Evolutionary conservation across 179 eudicot genomes (phyloP), one percentile per base, ranked within the genome.

Genomic region (Vitellaria paradoxa): DNA sequence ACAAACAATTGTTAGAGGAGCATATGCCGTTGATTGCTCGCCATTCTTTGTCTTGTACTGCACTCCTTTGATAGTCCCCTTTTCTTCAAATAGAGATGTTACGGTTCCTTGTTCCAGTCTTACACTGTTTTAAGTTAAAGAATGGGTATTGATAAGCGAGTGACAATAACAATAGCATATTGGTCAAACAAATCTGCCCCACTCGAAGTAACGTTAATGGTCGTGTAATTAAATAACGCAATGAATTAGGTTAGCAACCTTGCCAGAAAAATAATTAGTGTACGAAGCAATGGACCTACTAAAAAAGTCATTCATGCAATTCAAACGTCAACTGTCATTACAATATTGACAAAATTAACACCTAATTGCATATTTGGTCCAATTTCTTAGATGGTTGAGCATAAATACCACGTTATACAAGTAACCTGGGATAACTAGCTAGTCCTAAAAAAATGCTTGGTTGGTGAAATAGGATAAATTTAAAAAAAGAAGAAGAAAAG

Each of bases 1-100:
- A 72, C 93, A 91, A 45, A 90, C 91, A 53, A 91, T 73, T 47
- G 97, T 92, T n/a, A 92, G 87, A 81, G 97, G 91, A 67, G 97
- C 97, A 81, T 71, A 79, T 55, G 86, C 85, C 24, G 80, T 78
- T 26, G 82, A 21, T 76, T 85, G 86, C 57, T 92, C 72, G 62
- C 91, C 92, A 57, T 71, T 59, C 82, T 86, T 90, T 24, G 78
- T 90, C 84, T 88, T 90, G 81, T 91, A 91, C 53, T 82, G 82
- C 65, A 90, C 91, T 49, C 97, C 97, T 83, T 87, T 85, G 42
- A 92, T 78, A 4, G 73, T 81, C 37, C 97, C 92, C 20, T 85
- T 80, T 70, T 86, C 86, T 77, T 90, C 90, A 50, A 90, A 62
- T 66, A 92, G 80, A 42, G 92, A 85, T 56, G 89, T 85, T 42